These are phyloP conservation scores for Tolypocladium album DNA, from an alignment of 2,329 filamentous ascomycete genomes.

Conservation along the genomic window DNA sequence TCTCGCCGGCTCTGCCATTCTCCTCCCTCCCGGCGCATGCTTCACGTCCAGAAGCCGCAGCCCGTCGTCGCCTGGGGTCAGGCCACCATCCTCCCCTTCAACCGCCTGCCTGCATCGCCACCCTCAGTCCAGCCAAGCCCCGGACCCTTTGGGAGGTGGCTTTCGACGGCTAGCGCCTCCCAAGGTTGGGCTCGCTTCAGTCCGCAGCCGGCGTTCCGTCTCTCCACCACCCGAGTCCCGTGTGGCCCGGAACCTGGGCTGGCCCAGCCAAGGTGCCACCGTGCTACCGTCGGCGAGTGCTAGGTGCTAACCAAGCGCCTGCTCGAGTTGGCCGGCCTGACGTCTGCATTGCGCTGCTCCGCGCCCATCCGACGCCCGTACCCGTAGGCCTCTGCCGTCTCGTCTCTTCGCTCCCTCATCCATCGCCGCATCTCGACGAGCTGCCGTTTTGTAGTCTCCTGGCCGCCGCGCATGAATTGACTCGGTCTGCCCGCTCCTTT, in stretches of 20 bases:
- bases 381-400: not conserved
- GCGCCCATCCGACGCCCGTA: constrained; percentile 1
- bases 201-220: constrained; percentile 5
- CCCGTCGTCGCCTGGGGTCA: not conserved
- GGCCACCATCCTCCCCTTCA: no score
- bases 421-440: not conserved
- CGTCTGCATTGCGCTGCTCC: constrained; percentile 1
- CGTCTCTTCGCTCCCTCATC: not conserved
- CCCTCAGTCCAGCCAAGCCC: not conserved
- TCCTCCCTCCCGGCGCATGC: not conserved
- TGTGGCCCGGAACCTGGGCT: constrained; percentile 3
- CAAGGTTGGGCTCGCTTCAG: not conserved
- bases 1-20: not conserved
- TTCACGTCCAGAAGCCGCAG: not conserved
- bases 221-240: constrained; percentile 4
- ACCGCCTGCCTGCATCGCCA: not conserved
- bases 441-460: not conserved
- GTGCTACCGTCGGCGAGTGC: not conserved
- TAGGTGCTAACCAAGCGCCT: not conserved
- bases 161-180: not conserved
- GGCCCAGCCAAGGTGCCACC: not conserved
- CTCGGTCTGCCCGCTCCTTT: not conserved
- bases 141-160: no score
- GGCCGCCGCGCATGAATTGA: constrained; percentile 1
- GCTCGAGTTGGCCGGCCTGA: not conserved